Percentiles rank a stretch among this genome's conserved stretches.
These are phyloP conservation scores for Castanospermum australe DNA, from an alignment of 306 rosid species.

Conservation along the genomic window DNA sequence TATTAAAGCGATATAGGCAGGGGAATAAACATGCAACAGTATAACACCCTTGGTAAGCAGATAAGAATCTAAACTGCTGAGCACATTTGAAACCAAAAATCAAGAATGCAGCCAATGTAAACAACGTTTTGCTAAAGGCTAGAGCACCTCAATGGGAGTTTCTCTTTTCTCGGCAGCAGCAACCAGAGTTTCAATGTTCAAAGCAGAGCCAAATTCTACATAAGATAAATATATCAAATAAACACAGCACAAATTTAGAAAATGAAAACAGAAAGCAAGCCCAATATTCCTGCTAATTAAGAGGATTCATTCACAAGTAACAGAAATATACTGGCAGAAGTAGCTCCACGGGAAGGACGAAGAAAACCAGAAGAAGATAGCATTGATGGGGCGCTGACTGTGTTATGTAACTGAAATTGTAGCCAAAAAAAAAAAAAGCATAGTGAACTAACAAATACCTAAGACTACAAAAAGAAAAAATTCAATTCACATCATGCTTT, in stretches of 20 bases:
- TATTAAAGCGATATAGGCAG: background rate
- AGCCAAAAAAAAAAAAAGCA: conserved; percentile 2
- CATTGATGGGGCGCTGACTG: conserved; percentile 49
- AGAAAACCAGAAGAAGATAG: conserved; percentile 70
- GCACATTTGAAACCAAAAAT: conserved; percentile 3
- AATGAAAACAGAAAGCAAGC: conserved; percentile 10
- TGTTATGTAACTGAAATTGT: conserved; percentile 57
- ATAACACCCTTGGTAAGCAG: background rate
- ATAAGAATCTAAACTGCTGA: background rate
- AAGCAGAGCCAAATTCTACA: conserved; percentile 94
- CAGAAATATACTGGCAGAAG: conserved; percentile 69
- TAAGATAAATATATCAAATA: conserved; percentile 19
- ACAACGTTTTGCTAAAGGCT: conserved; percentile 1
- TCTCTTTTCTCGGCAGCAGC: conserved; percentile 99
- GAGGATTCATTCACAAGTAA: background rate
- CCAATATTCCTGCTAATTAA: background rate
- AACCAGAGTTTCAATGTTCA: conserved; percentile 92
- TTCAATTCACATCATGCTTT: background rate
- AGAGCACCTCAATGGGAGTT: conserved; percentile 83
- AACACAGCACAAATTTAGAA: conserved; percentile 1
- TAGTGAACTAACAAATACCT: background rate
- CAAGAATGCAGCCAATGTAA: conserved; percentile 7
- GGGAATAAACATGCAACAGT: background rate
- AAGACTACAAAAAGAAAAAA: background rate
- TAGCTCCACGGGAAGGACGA: conserved; percentile 69